Evolutionary conservation across 257 asterid genomes (phyloP).

Genomic region (Mentha longifolia): DNA sequence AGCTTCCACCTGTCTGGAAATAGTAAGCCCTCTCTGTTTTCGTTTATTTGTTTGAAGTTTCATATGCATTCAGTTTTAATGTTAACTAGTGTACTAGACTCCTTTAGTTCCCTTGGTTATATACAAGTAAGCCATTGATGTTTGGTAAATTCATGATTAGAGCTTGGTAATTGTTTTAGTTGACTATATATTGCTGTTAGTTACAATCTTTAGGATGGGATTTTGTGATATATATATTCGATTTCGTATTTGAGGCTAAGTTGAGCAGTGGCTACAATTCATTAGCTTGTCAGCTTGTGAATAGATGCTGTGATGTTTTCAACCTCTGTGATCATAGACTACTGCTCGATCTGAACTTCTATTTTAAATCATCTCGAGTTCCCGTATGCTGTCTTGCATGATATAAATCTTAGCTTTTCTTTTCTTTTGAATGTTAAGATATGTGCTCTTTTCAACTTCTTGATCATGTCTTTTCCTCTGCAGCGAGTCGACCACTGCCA

Average conservation of each 20-base stretch:
- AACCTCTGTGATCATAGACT: too few relatives aligned
- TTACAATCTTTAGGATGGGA: too few relatives aligned
- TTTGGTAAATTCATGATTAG: not conserved
- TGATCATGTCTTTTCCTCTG: conserved; percentile 30
- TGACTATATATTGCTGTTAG: too few relatives aligned
- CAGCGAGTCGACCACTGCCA: conserved; percentile 89
- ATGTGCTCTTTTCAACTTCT: not conserved
- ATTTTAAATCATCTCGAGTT: too few relatives aligned
- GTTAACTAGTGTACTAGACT: not conserved
- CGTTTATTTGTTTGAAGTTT: not conserved
- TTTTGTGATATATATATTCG: too few relatives aligned
- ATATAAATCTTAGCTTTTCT: not conserved
- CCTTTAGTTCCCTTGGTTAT: not conserved
- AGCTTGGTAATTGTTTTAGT: not conserved
- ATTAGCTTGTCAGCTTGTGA: too few relatives aligned
- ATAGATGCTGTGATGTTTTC: too few relatives aligned
- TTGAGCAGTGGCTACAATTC: too few relatives aligned
- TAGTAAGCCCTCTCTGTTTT: conserved; percentile 37
- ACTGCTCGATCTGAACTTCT: too few relatives aligned
- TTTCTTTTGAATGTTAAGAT: not conserved
- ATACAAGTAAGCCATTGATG: not conserved
- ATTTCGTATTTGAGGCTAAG: too few relatives aligned
- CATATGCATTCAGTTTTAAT: not conserved
- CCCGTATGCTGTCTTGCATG: too few relatives aligned
- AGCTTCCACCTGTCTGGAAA: conserved; percentile 66